Base-by-base conservation (phyloP, 352 stramenopile species). In the Globisporangium nodosum region DNA sequence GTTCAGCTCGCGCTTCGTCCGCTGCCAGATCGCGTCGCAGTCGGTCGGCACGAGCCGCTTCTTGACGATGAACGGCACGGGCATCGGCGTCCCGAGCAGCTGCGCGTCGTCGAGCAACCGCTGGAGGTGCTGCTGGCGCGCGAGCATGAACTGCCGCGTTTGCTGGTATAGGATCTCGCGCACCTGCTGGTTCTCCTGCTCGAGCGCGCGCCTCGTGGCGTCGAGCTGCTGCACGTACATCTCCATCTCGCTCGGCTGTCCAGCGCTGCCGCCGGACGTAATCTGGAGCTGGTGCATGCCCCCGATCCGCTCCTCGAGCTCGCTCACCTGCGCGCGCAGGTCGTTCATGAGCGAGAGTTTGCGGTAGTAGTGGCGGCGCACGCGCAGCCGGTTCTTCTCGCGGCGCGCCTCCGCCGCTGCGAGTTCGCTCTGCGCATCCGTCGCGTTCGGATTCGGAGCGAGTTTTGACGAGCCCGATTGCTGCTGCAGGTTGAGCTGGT, bases 331-430 rank as follows among this genome's bases (percentile, higher is more conserved):
- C 3, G 52, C 46, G 15, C 60, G 60, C 47, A 65, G 40, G 37
- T 60, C 53, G 27, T 65, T 65, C 60, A 65, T 65, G 24, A 60
- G 60, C 48, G 49, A 47, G 18, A 60, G 47, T 15, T 65, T 65
- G 45, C 60, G 60, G 37, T 65, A 60, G 52, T 65, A 65, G 37
- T 65, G 60, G 7, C 60, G 60, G 27, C 60, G 60, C n/a, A 65
- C 60, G 46, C 60, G 60, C 40, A 65, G 42, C 21, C 60, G 60
- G 40, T 65, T 65, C 52, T 61, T 60, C 49, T 65, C 60, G 6
- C 60, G 52, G 2, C 52, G 60, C 45, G 49, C 43, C 24, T 65
- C 60, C 15, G 51, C 51, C 2, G 58, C 33, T 13, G 58, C 54
- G n/a, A 46, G 4, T 20, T 45, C 18, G 9, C 27, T 20, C 21